These are phyloP conservation scores for Paraurostyla sp. DNA, from an alignment of 73 alveolate species.

Conservation along the genomic window DNA sequence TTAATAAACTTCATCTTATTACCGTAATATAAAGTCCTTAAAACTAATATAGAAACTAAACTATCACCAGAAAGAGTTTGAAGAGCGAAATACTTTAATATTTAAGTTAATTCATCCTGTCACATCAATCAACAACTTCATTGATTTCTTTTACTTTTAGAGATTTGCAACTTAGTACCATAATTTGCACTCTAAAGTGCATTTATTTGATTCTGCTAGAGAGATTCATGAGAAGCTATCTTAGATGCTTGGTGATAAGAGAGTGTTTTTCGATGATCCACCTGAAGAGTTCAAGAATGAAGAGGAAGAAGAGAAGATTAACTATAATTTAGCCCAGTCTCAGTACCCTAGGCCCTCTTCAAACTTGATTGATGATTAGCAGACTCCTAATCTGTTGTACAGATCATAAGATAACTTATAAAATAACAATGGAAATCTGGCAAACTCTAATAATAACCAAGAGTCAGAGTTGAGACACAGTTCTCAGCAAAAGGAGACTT, in stretches of 20 bases:
- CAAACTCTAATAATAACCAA: too few species aligned
- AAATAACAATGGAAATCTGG: too few species aligned
- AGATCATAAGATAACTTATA: not conserved
- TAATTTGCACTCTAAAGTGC: conserved; percentile 13
- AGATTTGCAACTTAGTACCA: conserved; percentile 2
- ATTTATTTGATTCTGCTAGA: conserved; percentile 18
- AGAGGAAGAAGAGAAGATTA: not conserved
- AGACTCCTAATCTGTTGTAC: not conserved
- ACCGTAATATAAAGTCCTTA: not conserved
- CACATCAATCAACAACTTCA: not conserved
- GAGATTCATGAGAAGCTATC: conserved; percentile 15
- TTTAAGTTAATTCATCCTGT: not conserved
- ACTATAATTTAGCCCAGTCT: not conserved
- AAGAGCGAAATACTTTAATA: not conserved
- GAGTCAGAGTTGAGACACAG: too few species aligned
- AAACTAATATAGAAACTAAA: conserved; percentile 14
- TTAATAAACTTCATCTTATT: not conserved
- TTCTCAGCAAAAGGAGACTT: not conserved
- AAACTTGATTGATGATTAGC: not conserved
- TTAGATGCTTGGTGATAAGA: conserved; percentile 15
- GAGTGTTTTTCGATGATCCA: conserved; percentile 29
- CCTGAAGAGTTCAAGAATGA: not conserved
- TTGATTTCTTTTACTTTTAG: not conserved
- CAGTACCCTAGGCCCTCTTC: not conserved
- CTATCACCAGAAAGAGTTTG: conserved; percentile 6